Base-by-base conservation (phyloP, 441 rosid species). In the Viola pubescens region DNA sequence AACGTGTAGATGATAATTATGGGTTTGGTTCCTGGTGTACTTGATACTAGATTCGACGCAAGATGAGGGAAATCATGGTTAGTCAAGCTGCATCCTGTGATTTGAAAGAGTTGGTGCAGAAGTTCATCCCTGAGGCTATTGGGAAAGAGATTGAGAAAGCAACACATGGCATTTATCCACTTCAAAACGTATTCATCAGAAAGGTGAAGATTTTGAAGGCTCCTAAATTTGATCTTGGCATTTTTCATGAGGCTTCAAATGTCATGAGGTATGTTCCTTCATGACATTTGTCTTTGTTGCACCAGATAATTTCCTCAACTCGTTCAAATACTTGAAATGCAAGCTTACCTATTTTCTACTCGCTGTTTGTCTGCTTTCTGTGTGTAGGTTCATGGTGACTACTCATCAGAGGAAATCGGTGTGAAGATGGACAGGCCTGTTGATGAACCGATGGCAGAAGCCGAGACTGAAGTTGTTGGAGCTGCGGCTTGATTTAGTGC, bases 191-290 rank as follows among this genome's bases (percentile, higher is more conserved):
- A 11, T 81, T 68, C 59, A 87, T 87, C 50, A 80, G 91, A 12
- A 87, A 87, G 69, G 91, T 87, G 62, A 87, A 87, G 75, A 82
- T 87, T 60, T 67, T 87, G 39, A 87, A 85, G 59, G 83, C 95
- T 46, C 95, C 95, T 61, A 87, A 87, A 66, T 87, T 85, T 60
- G 95, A 87, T 63, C 87, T 87, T 16, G 95, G 95, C 55, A 86
- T n/a, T n/a, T n/a, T n/a, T n/a, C n/a, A n/a, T n/a, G n/a, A n/a
- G n/a, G n/a, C n/a, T n/a, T n/a, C n/a, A n/a, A n/a, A n/a, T n/a
- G n/a, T n/a, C n/a, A n/a, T n/a, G 89, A 82, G 70, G 89, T 77
- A 62, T 8, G 37, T 42, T n/a, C 6, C 0, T 4, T 59, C 12
- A 4, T 16, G 1, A 11, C 6, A 4, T 14, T 16, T 37, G 14